Evolutionary conservation across 805 yeast genomes (phyloP).

Genomic region (Kodamaea sagamina): DNA sequence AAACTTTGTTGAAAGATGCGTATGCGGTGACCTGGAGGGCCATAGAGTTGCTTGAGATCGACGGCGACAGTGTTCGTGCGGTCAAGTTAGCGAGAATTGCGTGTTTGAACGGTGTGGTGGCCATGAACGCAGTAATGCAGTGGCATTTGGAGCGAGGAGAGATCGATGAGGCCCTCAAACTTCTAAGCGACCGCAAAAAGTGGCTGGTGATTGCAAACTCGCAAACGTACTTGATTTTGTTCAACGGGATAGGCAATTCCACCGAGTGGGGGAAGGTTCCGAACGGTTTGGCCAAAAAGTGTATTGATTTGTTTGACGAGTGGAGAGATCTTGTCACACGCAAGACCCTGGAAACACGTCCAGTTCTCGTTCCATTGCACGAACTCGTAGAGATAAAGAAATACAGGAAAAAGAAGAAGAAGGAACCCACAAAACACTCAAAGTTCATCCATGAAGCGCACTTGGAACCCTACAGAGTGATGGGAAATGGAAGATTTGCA

Average conservation of each 20-base stretch:
- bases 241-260: constrained; percentile 36
- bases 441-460: constrained; percentile 12
- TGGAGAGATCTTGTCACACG: constrained; percentile 26
- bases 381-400: constrained; percentile 8
- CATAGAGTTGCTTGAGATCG: constrained; percentile 49
- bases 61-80: constrained; percentile 53
- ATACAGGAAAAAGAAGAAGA: neutral
- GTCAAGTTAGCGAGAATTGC: constrained; percentile 51
- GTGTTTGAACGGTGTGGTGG: constrained; percentile 40
- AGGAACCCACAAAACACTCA: constrained; percentile 15
- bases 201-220: constrained; percentile 59
- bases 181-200: constrained; percentile 58
- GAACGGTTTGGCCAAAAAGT: constrained; percentile 20
- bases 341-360: constrained; percentile 6
- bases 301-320: constrained; percentile 24
- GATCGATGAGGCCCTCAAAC: constrained; percentile 50
- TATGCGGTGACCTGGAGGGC: constrained; percentile 56
- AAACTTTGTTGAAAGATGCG: constrained; percentile 59
- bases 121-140: constrained; percentile 61
- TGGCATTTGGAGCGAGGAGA: constrained; percentile 47
- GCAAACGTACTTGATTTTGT: constrained; percentile 38
- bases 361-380: constrained; percentile 17
- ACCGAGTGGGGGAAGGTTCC: constrained; percentile 36
- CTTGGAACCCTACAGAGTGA: constrained; percentile 9
- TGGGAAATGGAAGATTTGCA: constrained; percentile 1